These are phyloP conservation scores for Durusdinium trenchii DNA, from an alignment of 73 alveolate genomes.

Conservation along the genomic window DNA sequence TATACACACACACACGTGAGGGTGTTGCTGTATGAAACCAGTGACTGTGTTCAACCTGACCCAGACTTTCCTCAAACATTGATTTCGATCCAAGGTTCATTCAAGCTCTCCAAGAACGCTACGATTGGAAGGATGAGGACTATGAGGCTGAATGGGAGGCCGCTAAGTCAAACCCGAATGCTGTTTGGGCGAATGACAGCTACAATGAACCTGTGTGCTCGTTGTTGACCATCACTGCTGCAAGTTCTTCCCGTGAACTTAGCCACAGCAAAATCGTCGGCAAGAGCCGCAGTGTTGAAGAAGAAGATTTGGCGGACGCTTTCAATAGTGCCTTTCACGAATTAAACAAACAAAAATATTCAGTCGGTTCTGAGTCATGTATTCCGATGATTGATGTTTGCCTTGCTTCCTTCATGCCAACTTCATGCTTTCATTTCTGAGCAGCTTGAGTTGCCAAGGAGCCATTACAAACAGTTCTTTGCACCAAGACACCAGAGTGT, in stretches of 20 bases:
- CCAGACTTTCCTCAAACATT: too few species aligned
- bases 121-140: not conserved
- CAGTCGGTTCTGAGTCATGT: not conserved
- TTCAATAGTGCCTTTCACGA: not conserved
- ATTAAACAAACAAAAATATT: not conserved
- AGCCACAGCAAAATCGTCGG: not conserved
- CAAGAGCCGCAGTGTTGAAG: not conserved
- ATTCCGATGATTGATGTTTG: not conserved
- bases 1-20: not conserved
- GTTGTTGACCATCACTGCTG: not conserved
- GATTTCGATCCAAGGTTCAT: not conserved
- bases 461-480: not conserved
- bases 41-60: too few species aligned
- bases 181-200: not conserved
- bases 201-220: not conserved
- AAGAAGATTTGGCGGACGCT: not conserved
- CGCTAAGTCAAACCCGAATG: not conserved
- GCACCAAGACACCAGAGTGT: constrained; percentile 8
- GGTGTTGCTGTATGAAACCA: too few species aligned
- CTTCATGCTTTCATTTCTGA: not conserved
- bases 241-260: not conserved
- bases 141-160: not conserved
- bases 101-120: not conserved
- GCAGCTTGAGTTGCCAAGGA: not conserved
- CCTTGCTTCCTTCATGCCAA: not conserved